Base-by-base conservation (phyloP, 1,284 basidiomycete genomes). In the Malassezia equina region DNA sequence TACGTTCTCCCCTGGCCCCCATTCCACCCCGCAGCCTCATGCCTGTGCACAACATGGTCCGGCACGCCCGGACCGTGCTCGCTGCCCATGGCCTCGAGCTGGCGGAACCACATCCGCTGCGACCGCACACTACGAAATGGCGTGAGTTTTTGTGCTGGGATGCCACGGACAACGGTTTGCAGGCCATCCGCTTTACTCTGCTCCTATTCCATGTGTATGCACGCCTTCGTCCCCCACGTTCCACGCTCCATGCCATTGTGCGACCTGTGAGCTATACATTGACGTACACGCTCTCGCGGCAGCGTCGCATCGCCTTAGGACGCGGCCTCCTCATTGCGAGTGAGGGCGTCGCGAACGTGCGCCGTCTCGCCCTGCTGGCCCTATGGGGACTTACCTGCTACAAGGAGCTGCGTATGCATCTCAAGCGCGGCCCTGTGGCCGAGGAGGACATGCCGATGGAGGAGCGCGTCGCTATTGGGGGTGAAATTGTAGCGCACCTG, bases 331-430 rank as follows among this genome's bases (percentile, higher is more conserved):
- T 52, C 33, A n/a, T 57, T 13, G 27, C 43, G 6, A 52, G 42
- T 12, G 55, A 57, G 31, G 50, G 39, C 39, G 21, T 57, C 19
- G 55, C 55, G 3, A 57, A 57, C 25, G 39, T 47, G n/a, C 55
- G 55, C 7, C 55, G 55, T 32, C n/a, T 51, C 19, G 42, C 44
- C 28, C 44, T 57, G 11, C 25, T 57, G 13, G 13, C 21, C 17
- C 21, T 32, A 21, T 52, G 49, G 49, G n/a, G 31, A 2, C 33
- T 28, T 23, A 25, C 40, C 9, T 24, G 28, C 27, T 17, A 6
- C 23, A 21, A 33, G 24, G 40, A 43, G 24, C 25, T 43, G n/a
- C 15, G 6, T 23, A 8, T 8, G 17, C 41, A 40, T 3, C 21
- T 42, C 7, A 3, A 12, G 28, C 4, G 15, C n/a, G 15, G 11